Base-by-base conservation (phyloP, 768 basidiomycete species). In the Exidia glandulosa region DNA sequence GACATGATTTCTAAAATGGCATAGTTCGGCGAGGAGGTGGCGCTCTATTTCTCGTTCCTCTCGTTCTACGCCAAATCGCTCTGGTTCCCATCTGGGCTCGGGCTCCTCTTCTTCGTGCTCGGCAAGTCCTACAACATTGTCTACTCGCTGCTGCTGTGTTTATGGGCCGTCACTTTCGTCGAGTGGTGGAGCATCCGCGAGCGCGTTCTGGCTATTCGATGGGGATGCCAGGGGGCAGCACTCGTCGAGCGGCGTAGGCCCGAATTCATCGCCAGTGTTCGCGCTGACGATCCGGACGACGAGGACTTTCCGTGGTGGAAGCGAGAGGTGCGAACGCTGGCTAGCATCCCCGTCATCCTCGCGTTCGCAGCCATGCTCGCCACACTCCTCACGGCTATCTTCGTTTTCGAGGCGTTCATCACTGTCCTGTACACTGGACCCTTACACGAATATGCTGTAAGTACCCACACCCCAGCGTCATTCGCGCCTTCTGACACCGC, bases 111-210 rank as follows among this genome's bases (percentile, higher is more conserved):
- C 69, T 91, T 84, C 74, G 79, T 84, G 72, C 78, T 88, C 66
- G 80, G 82, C 30, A 77, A 79, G 1, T 81, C 86, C 0, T 97
- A 93, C 72, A 86, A 87, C 9, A 80, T 87, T 12, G 52, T 81
- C 3, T 97, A 93, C 70, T 91, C 91, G 0, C 72, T 79, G 58
- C 72, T 89, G 25, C 74, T 95, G 54, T 81, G 84, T n/a, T 59
- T 93, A 2, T 99, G 94, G 90, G 86, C 88, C 0, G 77, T 92
- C 54, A 71, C 80, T 23, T 95, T 94, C 66, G 87, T 94, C 62
- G 94, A 97, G 70, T 87, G 85, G 77, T 99, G 95, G 95, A 81
- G 88, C 31, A 80, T 96, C 36, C 82, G 82, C 60, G 90, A 98
- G 71, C 83, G 87, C 19, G 83, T 86, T 41, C 75, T 95, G n/a